Conservation (phyloP, 345 rosid species). For the Acer campestre region DNA sequence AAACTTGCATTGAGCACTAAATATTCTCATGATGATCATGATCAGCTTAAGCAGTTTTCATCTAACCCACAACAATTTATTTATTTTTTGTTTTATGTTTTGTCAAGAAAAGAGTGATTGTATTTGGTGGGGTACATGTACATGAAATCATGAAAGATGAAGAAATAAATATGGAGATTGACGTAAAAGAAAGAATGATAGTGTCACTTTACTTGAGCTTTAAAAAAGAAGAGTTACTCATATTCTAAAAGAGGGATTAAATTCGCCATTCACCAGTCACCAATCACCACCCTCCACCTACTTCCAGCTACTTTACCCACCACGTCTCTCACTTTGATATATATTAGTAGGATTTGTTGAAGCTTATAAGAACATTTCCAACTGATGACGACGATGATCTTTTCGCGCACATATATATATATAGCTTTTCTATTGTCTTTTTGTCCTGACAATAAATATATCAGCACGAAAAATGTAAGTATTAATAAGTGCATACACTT, state of each 20-base stretch:
- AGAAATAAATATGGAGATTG: neutral
- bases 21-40: neutral
- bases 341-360: slow-evolving; percentile 11
- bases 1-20: slow-evolving; percentile 3
- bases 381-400: neutral
- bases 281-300: neutral
- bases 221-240: slow-evolving; percentile 1
- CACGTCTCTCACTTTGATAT: neutral
- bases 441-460: no score
- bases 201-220: slow-evolving; percentile 8
- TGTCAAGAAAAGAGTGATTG: neutral
- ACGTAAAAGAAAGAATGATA: neutral
- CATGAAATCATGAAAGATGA: slow-evolving; percentile 3
- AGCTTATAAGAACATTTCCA: slow-evolving; percentile 5
- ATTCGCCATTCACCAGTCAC: neutral
- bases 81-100: neutral
- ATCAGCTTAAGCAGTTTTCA: neutral
- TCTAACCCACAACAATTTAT: neutral
- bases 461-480: no score
- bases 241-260: slow-evolving; percentile 7
- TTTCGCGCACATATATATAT: neutral
- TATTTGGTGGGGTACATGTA: neutral
- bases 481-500: no score
- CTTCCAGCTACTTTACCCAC: neutral
- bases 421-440: no score